phyloP scores from a whole-genome alignment of 306 rosid species.

The Delonix regia region DNA sequence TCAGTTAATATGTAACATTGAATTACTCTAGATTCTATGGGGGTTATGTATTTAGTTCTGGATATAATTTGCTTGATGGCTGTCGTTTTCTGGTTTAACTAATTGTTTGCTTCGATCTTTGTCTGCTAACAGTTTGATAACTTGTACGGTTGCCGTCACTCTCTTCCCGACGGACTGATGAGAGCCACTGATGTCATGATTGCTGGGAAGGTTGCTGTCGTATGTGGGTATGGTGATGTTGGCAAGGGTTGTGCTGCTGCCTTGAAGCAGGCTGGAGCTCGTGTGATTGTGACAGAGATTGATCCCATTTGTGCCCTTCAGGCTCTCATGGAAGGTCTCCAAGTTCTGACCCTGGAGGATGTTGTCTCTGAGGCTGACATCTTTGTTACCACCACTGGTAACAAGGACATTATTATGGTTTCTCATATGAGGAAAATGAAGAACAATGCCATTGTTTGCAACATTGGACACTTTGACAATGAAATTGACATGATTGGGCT shows the following conservation, averaged over 20 bases:
- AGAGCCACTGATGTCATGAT: slow-evolving; percentile 98
- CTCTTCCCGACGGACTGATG: slow-evolving; percentile 97
- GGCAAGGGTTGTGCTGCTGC: slow-evolving; percentile 99
- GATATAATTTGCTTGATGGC: not conserved
- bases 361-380: slow-evolving; percentile 72
- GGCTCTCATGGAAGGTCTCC: slow-evolving; percentile 94
- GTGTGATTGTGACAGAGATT: slow-evolving; percentile 87
- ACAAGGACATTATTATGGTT: slow-evolving; percentile 96
- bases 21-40: not conserved
- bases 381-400: slow-evolving; percentile 93
- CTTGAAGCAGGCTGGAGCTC: slow-evolving; percentile 93
- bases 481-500: slow-evolving; percentile 89
- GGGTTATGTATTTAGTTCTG: not conserved
- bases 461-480: slow-evolving; percentile 98
- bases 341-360: slow-evolving; percentile 69
- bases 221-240: slow-evolving; percentile 92
- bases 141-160: slow-evolving; percentile 98
- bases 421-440: slow-evolving; percentile 90
- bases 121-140: slow-evolving; percentile 73
- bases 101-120: not conserved
- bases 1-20: not conserved
- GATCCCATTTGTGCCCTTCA: slow-evolving; percentile 99
- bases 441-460: slow-evolving; percentile 95
- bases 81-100: slow-evolving; percentile 1
- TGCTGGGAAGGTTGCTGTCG: slow-evolving; percentile 91